phyloP scores from a whole-genome alignment of 768 basidiomycete genomes.

The Phaeotremella skinneri region DNA sequence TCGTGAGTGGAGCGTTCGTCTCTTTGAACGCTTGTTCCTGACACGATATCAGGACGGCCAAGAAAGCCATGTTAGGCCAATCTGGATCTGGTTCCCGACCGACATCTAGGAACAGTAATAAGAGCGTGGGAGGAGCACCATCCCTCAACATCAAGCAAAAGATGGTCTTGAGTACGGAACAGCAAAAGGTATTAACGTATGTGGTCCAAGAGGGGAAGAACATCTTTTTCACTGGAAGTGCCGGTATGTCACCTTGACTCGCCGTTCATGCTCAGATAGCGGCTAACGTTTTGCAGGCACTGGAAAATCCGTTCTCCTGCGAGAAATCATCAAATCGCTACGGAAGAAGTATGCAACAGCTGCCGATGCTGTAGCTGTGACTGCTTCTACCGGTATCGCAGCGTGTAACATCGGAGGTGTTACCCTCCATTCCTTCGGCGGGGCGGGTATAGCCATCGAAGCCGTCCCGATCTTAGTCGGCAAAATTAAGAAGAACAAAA shows the following conservation, averaged over 20 bases:
- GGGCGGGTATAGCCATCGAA: slow-evolving; percentile 80
- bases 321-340: slow-evolving; percentile 81
- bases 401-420: slow-evolving; percentile 96
- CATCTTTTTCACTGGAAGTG: slow-evolving; percentile 95
- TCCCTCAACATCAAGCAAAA: slow-evolving; percentile 52
- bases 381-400: slow-evolving; percentile 94
- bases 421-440: slow-evolving; percentile 93
- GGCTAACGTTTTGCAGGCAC: slow-evolving; percentile 62
- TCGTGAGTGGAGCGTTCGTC: slow-evolving; percentile 20
- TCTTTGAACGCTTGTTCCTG: background rate
- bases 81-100: slow-evolving; percentile 2
- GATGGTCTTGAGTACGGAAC: slow-evolving; percentile 78
- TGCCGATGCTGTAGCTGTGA: slow-evolving; percentile 79
- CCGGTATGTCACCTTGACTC: slow-evolving; percentile 76
- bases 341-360: slow-evolving; percentile 59
- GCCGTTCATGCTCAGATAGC: too few species aligned
- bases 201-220: slow-evolving; percentile 67
- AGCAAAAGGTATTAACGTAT: slow-evolving; percentile 74
- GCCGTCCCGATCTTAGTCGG: slow-evolving; percentile 61
- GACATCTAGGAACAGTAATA: slow-evolving; percentile 17
- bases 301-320: slow-evolving; percentile 89
- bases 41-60: slow-evolving; percentile 8
- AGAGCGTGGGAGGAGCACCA: slow-evolving; percentile 16
- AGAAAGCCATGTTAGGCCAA: slow-evolving; percentile 14
- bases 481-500: slow-evolving; percentile 78